These are phyloP conservation scores for Suillus discolor DNA, from an alignment of 768 basidiomycete species.

Conservation along the genomic window DNA sequence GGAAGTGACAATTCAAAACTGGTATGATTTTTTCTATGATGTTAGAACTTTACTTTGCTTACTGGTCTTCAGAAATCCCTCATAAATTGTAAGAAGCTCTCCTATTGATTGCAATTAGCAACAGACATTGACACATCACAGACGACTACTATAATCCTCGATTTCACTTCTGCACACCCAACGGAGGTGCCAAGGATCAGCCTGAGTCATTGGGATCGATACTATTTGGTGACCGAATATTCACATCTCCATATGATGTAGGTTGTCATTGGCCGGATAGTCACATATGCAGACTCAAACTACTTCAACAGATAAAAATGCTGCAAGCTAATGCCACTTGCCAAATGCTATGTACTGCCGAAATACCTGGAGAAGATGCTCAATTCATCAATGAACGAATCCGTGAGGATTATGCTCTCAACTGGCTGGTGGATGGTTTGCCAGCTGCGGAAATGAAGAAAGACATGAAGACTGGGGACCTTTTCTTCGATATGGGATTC, in stretches of 20 bases:
- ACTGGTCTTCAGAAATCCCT: slow-evolving; percentile 70
- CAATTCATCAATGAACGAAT: slow-evolving; percentile 93
- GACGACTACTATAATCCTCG: slow-evolving; percentile 92
- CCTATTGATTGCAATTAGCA: neutral
- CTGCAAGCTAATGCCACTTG: slow-evolving; percentile 76
- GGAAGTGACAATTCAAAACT: slow-evolving; percentile 71
- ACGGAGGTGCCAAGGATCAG: slow-evolving; percentile 68
- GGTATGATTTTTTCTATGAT: slow-evolving; percentile 43
- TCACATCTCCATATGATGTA: slow-evolving; percentile 87
- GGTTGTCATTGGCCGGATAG: slow-evolving; percentile 26
- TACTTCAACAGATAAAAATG: slow-evolving; percentile 71
- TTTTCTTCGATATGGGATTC: slow-evolving; percentile 94
- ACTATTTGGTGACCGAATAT: slow-evolving; percentile 95
- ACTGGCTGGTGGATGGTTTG: slow-evolving; percentile 94
- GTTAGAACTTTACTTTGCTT: slow-evolving; percentile 12
- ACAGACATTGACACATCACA: slow-evolving; percentile 31
- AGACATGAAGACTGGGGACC: slow-evolving; percentile 75
- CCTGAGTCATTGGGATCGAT: slow-evolving; percentile 92
- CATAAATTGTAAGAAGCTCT: slow-evolving; percentile 67
- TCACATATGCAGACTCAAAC: slow-evolving; percentile 13
- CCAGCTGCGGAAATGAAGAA: slow-evolving; percentile 93
- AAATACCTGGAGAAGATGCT: slow-evolving; percentile 70
- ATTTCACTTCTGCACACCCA: slow-evolving; percentile 86
- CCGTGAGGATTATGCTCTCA: slow-evolving; percentile 88
- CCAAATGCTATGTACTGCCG: slow-evolving; percentile 65